Evolutionary conservation across 768 basidiomycete genomes (phyloP).

Genomic region (Mycena vitilis): DNA sequence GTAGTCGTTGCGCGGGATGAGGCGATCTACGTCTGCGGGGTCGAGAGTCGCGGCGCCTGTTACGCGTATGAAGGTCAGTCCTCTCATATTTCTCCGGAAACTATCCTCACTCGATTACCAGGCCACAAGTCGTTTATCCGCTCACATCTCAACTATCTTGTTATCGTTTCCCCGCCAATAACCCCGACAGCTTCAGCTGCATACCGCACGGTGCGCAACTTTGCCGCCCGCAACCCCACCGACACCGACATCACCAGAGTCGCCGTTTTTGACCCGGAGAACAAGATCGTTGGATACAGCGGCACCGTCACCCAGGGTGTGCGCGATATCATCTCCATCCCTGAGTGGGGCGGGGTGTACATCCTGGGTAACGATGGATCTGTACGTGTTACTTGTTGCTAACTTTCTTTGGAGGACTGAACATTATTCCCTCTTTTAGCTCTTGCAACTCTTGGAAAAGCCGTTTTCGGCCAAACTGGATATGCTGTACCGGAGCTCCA

Average conservation of each 20-base stretch:
- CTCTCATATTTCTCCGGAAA: not conserved
- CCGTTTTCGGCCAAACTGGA: constrained; percentile 88
- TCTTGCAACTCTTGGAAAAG: constrained; percentile 79
- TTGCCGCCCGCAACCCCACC: constrained; percentile 62
- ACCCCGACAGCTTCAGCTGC: constrained; percentile 71
- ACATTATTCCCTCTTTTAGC: constrained; percentile 48
- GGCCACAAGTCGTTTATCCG: constrained; percentile 84
- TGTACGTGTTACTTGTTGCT: constrained; percentile 54
- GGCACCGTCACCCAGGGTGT: constrained; percentile 88
- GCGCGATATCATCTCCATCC: constrained; percentile 74
- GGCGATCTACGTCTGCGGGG: constrained; percentile 87
- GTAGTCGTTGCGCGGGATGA: constrained; percentile 92
- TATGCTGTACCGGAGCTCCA: constrained; percentile 82
- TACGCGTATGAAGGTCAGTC: constrained; percentile 90
- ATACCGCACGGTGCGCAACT: constrained; percentile 82
- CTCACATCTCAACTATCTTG: constrained; percentile 84
- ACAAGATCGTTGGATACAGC: constrained; percentile 89
- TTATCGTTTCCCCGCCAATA: constrained; percentile 91
- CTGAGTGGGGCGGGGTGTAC: constrained; percentile 82
- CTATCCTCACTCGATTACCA: constrained; percentile 39
- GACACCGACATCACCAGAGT: constrained; percentile 80
- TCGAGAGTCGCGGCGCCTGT: constrained; percentile 84
- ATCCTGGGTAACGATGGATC: constrained; percentile 83
- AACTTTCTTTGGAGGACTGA: constrained; percentile 6
- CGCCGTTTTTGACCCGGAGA: constrained; percentile 90